Evolutionary conservation across 345 rosid genomes (phyloP).

Genomic region (Linum lewisii): DNA sequence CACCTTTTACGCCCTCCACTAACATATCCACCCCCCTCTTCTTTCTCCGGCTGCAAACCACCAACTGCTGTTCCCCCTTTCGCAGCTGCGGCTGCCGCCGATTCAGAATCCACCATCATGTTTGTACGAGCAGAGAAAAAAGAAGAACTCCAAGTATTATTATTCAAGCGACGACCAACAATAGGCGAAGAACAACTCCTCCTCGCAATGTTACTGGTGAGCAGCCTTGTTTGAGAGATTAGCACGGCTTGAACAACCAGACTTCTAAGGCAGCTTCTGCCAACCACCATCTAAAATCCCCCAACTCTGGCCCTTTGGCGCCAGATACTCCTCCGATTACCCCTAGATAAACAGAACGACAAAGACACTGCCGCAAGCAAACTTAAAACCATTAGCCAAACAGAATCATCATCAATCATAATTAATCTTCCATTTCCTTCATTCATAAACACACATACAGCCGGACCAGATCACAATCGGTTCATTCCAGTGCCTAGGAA

Average conservation of each 20-base stretch:
- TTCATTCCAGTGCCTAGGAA: neutral
- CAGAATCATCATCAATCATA: neutral
- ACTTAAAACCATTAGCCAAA: neutral
- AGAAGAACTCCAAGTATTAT: slow-evolving; percentile 22
- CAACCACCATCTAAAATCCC: slow-evolving; percentile 71
- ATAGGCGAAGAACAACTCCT: slow-evolving; percentile 20
- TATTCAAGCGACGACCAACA: slow-evolving; percentile 20
- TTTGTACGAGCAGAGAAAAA: slow-evolving; percentile 21
- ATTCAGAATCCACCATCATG: slow-evolving; percentile 77
- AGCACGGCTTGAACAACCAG: slow-evolving; percentile 56
- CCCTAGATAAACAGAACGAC: neutral
- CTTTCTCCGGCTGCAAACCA: slow-evolving; percentile 42
- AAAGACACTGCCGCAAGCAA: neutral
- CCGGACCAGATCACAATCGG: too few relatives aligned
- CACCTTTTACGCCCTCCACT: slow-evolving; percentile 94
- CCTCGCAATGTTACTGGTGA: slow-evolving; percentile 18
- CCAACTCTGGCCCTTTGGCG: slow-evolving; percentile 18
- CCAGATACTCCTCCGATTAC: slow-evolving; percentile 14
- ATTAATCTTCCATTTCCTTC: neutral
- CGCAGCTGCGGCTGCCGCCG: slow-evolving; percentile 18
- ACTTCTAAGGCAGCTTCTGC: slow-evolving; percentile 52
- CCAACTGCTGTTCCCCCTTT: slow-evolving; percentile 27
- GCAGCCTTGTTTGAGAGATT: slow-evolving; percentile 29
- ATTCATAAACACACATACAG: too few relatives aligned
- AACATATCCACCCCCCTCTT: slow-evolving; percentile 57